Conservation (phyloP, 148 eudicot genomes). For the Fagopyrum tataricum region DNA sequence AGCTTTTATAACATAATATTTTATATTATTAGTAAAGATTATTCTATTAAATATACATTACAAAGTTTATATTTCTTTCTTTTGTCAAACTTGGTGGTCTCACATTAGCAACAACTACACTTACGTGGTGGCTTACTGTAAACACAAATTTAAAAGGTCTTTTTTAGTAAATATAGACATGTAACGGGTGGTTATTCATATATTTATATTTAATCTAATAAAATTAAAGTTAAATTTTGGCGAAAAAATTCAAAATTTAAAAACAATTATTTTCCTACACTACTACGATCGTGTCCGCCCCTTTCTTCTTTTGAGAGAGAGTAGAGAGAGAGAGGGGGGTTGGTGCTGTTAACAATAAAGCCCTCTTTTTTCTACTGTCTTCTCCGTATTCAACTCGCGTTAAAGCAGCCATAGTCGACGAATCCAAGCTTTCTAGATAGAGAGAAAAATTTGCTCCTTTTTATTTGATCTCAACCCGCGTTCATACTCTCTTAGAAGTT, state of each 20-base stretch:
- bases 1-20: too few relatives aligned
- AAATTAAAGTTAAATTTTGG: too few relatives aligned
- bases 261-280: neutral
- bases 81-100: too few relatives aligned
- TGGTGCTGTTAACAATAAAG: neutral
- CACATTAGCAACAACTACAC: too few relatives aligned
- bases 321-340: neutral
- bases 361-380: constrained; percentile 40
- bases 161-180: too few relatives aligned
- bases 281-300: neutral
- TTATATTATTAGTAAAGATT: too few relatives aligned
- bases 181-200: too few relatives aligned
- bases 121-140: too few relatives aligned
- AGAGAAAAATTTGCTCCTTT: neutral
- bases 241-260: neutral
- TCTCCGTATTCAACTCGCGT: constrained; percentile 80
- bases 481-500: neutral
- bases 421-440: constrained; percentile 18
- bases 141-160: too few relatives aligned
- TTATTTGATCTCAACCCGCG: neutral
- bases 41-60: too few relatives aligned
- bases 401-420: constrained; percentile 40
- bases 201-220: too few relatives aligned
- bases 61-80: too few relatives aligned
- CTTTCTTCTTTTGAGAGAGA: neutral